Evolutionary conservation across 495 filamentous ascomycete genomes (phyloP).

Genomic region (Aspergillus bertholletiae): DNA sequence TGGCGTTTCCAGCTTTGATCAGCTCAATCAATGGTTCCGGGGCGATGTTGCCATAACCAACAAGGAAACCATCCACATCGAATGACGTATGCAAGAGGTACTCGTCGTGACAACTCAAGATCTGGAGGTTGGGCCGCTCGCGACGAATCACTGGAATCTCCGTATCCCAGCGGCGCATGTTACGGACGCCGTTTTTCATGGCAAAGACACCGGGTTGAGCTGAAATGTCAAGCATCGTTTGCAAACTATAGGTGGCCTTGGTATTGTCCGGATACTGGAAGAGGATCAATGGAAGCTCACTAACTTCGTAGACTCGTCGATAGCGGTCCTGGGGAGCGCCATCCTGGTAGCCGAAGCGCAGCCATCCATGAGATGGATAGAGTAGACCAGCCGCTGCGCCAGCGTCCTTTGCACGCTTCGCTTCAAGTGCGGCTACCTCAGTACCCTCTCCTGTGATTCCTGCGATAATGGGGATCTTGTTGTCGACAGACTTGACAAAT

Average conservation of each 20-base stretch:
- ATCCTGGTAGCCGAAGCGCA: constrained; percentile 34
- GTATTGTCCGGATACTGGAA: constrained; percentile 39
- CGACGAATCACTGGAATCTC: constrained; percentile 32
- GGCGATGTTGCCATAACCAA: constrained; percentile 37
- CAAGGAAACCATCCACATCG: constrained; percentile 33
- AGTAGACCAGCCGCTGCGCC: constrained; percentile 32
- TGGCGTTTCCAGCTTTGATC: constrained; percentile 30
- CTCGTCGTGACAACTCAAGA: constrained; percentile 34
- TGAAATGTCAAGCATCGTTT: constrained; percentile 35
- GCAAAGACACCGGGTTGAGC: constrained; percentile 31
- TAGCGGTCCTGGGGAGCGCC: constrained; percentile 35
- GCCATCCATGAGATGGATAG: constrained; percentile 36
- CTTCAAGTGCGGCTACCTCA: constrained; percentile 33
- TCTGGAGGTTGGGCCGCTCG: constrained; percentile 29
- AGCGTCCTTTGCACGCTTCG: constrained; percentile 32
- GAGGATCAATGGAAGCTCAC: constrained; percentile 29
- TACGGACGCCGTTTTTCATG: constrained; percentile 37
- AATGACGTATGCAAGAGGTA: constrained; percentile 35
- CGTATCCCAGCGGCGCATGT: constrained; percentile 36
- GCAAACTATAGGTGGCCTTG: constrained; percentile 30
- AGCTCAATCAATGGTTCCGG: constrained; percentile 31
- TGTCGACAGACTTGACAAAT: constrained; percentile 32
- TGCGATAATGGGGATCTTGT: constrained; percentile 32
- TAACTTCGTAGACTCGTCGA: constrained; percentile 27
- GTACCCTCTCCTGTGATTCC: constrained; percentile 34